Evolutionary conservation across 371 early-diverging fungal species (phyloP), one percentile per base, ranked within the genome.

Genomic region (Mortierella sp.): DNA sequence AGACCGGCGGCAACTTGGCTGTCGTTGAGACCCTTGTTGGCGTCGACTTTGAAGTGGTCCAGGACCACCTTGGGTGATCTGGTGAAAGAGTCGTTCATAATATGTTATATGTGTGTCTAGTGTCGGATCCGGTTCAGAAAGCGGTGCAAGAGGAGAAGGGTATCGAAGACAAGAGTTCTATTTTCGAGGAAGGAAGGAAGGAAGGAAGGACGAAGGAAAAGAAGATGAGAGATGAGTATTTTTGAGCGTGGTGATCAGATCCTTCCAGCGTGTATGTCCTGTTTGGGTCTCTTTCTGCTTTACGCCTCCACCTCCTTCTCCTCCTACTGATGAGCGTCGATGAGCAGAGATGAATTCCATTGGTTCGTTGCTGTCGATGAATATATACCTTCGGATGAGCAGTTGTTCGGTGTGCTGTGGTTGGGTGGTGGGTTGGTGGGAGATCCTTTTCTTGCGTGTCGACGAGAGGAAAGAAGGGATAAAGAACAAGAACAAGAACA

Each of bases 41-140:
- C 87, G 71, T 92, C 88, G 35, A 96, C 96, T 41, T 91, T 82
- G 83, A 96, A 94, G 72, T 90, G 83, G 60, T 89, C 89, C 74
- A 95, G 91, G 73, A 96, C 92, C 88, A 94, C 95, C 78, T 93
- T 87, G 32, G 94, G 82, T 72, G 93, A 84, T 82, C 93, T 92
- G 77, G 91, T 88, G 89, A 90, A 95, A 32, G 92, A 90, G 81
- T 92, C 89, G 78, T 94, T 94, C 96, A 95, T 95, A 29, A n/a
- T 74, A 79, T 35, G 48, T 49, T 18, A 68, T 38, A 35, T 41
- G 11, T 56, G 12, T 70, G 74, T 72, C 72, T 75, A 60, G 55
- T 16, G 44, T 49, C 49, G 35, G 70, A 24, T 55, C 32, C 27
- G 29, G n/a, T 27, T 35, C 56, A 56, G 18, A 18, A 35, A 32